Base-by-base conservation (phyloP, 2,329 filamentous ascomycete species). In the Chrysosporium queenslandicum region DNA sequence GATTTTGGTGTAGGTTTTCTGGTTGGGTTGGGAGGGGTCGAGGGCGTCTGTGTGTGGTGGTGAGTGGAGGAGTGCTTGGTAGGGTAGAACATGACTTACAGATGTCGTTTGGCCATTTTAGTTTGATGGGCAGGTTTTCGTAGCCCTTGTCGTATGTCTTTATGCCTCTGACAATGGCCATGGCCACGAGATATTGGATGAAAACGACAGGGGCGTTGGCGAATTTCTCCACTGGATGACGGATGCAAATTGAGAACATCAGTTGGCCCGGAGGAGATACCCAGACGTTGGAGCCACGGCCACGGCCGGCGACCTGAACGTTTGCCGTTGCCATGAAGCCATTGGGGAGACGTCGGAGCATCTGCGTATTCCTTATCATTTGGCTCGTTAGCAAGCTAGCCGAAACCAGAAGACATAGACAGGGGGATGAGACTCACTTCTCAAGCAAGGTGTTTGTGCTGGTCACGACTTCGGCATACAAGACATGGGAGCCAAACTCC, bases 21-120 rank as follows among this genome's bases (percentile, higher is more conserved):
- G 66, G 1, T 71, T 67, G 1, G 73, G 74, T 43, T 74, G 75
- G 50, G 68, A 72, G 4, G 78, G 86, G 62, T 88, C 83, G 20
- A 80, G 74, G 0, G 83, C 84, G 63, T 88, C 80, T 80, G 83
- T 83, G 62, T 88, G 80, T 80, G 53, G 16, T n/a, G n/a, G n/a
- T n/a, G 37, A 4, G 11, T n/a, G 16, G 16, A 58, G 39, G 55
- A 53, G 45, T 12, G 32, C 7, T 46, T 30, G n/a, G 34, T 23
- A 11, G 43, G 23, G 5, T 18, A 48, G 18, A 34, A 46, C 39
- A 32, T 11, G 12, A 43, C 76, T 67, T 68, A 83, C 81, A 91
- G 51, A 98, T 87, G 64, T 98, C 92, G 62, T 98, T 98, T 9
- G 92, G 92, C 92, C 92, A 98, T 68, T 98, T 98, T 29, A 98